Evolutionary conservation across 106 monocot species (phyloP), one percentile per base, ranked within the genome.

Genomic region (Platanthera zijinensis): DNA sequence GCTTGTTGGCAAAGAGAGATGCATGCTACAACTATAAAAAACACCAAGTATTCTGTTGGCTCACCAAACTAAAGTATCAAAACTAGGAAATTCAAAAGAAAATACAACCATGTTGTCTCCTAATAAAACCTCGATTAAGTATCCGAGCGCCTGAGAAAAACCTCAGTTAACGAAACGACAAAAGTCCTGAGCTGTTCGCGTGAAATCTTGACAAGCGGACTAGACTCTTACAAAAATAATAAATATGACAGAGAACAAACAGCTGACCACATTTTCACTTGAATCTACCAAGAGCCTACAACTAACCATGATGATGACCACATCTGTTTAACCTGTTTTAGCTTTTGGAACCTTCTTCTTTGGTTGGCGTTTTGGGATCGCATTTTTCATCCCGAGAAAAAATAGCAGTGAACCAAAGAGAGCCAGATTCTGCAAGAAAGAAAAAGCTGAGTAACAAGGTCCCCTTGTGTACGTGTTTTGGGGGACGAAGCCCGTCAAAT

Each of bases 371-470:
- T 72, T 95, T 13, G 90, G 90, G 14, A 82, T 82, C 0, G 95
- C 86, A 68, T 83, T 88, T 85, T 92, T 92, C 88, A 90, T 95
- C 5, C 92, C 95, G 47, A 92, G 21, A 77, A 92, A 95, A 80
- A 90, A 92, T 45, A 92, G 86, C 46, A 92, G 75, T 4, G 92
- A 84, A 49, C 95, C 95, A 57, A 88, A 83, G 28, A 90, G 76
- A 25, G 92, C 95, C 85, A 92, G 74, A 74, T 92, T 92, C 95
- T 95, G 84, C 53, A 76, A 71, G 4, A 72, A 32, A 9, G 71
- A 47, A 22, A 10, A 5, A 78, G 51, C 9, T 19, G 8, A 14
- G 14, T 10, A 53, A 14, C 8, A 53, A 53, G 53, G 12, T 53
- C 14, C 6, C 61, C n/a, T n/a, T n/a, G 7, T 17, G 22, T 1